Evolutionary conservation across 129 eudicot genomes (phyloP), one percentile per base, ranked within the genome.

Genomic region (Ambrosia artemisiifolia): DNA sequence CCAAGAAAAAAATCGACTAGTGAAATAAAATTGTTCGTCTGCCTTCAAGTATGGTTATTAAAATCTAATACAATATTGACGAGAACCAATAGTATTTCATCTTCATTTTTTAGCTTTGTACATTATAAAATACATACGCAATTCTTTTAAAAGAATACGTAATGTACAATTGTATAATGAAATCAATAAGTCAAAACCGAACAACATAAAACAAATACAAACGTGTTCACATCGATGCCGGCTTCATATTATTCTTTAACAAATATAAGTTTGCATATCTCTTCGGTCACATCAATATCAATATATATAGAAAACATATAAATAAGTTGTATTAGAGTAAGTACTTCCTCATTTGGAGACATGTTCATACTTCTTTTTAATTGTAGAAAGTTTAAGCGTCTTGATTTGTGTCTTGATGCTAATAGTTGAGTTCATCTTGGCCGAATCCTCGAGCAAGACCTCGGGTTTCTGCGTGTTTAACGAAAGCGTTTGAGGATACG

Each of bases 361-460:
- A 36, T 68, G 62, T 34, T 77, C 76, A 78, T 63, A 16, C 71
- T 38, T 70, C 40, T 40, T 63, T n/a, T 8, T 63, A 49, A 12
- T 33, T 11, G 42, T 7, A 9, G 77, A 78, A 50, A 63, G 65
- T 64, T 78, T 63, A 42, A 71, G 71, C n/a, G 38, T 69, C 50
- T 78, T 71, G 72, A 42, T 78, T 51, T 51, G 82, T 60, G 63
- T 78, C 72, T 63, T 78, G 51, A 17, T 43, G 42, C 2, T 35
- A 19, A 30, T 5, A 30, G 13, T 42, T 6, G 72, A 70, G 66
- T 70, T 70, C 24, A 42, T 63, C 57, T 70, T 71, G 61, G 30
- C 30, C 17, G 30, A 63, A 40, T 78, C 72, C 56, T 78, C 72
- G 5, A 40, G 16, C 35, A 46, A 24, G 9, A 33, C 42, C 17